phyloP scores from a whole-genome alignment of 2,329 filamentous ascomycete genomes.

The Keithomyces neogunnii region DNA sequence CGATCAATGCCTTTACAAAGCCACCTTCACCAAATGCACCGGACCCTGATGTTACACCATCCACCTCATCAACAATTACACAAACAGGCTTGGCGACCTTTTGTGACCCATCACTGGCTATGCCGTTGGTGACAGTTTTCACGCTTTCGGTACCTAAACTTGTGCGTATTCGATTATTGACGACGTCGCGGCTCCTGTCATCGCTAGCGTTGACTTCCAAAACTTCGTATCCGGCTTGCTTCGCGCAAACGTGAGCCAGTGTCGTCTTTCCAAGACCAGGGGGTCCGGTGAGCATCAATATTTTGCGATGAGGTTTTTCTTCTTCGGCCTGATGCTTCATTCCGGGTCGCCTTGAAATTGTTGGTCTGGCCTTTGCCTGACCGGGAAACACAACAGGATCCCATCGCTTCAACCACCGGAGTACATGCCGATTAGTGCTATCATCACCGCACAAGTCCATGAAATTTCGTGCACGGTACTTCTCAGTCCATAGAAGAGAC shows the following conservation, averaged over 20 bases:
- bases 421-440: constrained; percentile 78
- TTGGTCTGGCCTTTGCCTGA: constrained; percentile 49
- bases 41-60: constrained; percentile 80
- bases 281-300: constrained; percentile 82
- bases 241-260: constrained; percentile 88
- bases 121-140: constrained; percentile 58
- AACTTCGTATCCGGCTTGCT: constrained; percentile 91
- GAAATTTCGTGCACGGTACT: constrained; percentile 87
- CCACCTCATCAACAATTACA: constrained; percentile 92
- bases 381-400: constrained; percentile 87
- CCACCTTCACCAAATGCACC: constrained; percentile 77
- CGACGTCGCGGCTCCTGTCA: constrained; percentile 81
- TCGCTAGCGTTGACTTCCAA: constrained; percentile 98
- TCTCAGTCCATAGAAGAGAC: constrained; percentile 85
- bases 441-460: constrained; percentile 93
- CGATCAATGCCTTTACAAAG: constrained; percentile 90
- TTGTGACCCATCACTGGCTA: constrained; percentile 44
- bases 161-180: constrained; percentile 83
- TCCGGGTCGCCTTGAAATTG: constrained; percentile 33
- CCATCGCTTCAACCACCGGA: constrained; percentile 93
- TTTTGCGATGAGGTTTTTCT: constrained; percentile 75
- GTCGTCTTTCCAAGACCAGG: constrained; percentile 95
- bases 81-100: constrained; percentile 82
- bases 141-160: constrained; percentile 93
- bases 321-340: constrained; percentile 42